Conservation (phyloP, 1,284 basidiomycete genomes). For the Austropuccinia psidii region DNA sequence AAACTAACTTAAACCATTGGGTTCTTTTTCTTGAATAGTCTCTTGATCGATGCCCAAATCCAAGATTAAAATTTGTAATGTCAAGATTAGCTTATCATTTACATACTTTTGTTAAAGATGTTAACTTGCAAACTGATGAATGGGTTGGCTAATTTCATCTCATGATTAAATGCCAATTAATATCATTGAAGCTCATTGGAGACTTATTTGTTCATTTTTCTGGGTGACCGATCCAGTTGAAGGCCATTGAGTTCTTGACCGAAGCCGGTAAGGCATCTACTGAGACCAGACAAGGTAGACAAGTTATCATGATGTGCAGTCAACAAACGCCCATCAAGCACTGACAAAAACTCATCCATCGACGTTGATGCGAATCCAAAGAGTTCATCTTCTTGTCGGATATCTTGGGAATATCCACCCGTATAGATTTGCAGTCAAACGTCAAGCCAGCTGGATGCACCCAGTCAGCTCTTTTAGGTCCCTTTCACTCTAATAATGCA, state of each 20-base stretch:
- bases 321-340: conserved; percentile 40
- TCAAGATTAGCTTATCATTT: conserved; percentile 57
- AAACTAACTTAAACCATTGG: background rate
- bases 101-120: conserved; percentile 65
- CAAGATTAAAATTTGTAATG: conserved; percentile 54
- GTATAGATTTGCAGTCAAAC: conserved; percentile 71
- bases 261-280: conserved; percentile 38
- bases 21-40: no score
- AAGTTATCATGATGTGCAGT: conserved; percentile 25
- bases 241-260: conserved; percentile 21
- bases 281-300: conserved; percentile 39
- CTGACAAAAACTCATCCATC: conserved; percentile 50
- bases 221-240: background rate
- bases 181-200: background rate
- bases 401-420: conserved; percentile 64
- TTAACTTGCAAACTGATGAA: conserved; percentile 67
- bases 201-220: background rate
- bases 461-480: conserved; percentile 63
- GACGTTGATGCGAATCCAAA: conserved; percentile 48
- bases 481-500: conserved; percentile 74
- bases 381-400: conserved; percentile 79
- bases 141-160: conserved; percentile 57
- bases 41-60: conserved; percentile 46
- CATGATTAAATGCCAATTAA: background rate
- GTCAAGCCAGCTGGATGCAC: conserved; percentile 54